These are phyloP conservation scores for Dothistroma pini DNA, from an alignment of 2,329 filamentous ascomycete genomes.

Conservation along the genomic window DNA sequence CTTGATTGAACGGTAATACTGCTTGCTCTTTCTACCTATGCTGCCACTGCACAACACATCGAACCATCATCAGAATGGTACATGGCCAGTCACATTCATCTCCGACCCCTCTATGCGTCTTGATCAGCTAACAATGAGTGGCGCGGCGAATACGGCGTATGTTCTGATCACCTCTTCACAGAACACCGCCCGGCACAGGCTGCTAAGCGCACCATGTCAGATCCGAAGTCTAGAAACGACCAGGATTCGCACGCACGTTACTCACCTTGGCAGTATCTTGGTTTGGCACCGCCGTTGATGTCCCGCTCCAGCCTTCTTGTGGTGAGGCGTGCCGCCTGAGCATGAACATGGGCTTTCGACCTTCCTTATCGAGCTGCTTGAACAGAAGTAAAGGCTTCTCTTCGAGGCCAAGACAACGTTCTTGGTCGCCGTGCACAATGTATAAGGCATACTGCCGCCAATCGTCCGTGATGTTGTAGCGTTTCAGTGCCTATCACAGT, in stretches of 20 bases:
- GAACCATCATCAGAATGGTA: neutral
- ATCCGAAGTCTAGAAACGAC: slow-evolving; percentile 6
- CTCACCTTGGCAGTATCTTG: slow-evolving; percentile 17
- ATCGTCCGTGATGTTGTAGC: slow-evolving; percentile 97
- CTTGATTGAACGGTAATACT: neutral
- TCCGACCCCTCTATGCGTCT: neutral
- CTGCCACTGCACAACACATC: neutral
- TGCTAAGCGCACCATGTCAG: slow-evolving; percentile 6
- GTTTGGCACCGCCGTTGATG: slow-evolving; percentile 10
- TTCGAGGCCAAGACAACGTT: slow-evolving; percentile 84
- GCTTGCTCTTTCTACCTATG: neutral
- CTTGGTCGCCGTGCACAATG: slow-evolving; percentile 98
- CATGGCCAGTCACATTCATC: neutral
- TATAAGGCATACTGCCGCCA: slow-evolving; percentile 98
- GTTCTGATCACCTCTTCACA: slow-evolving; percentile 2
- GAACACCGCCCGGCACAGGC: slow-evolving; percentile 6
- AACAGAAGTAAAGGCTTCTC: slow-evolving; percentile 95
- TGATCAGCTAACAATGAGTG: neutral
- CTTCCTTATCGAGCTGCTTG: slow-evolving; percentile 95
- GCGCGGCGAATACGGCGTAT: neutral
- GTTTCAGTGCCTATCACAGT: slow-evolving; percentile 67
- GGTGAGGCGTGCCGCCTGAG: slow-evolving; percentile 63
- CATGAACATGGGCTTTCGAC: slow-evolving; percentile 99
- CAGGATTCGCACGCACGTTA: neutral
- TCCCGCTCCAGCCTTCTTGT: slow-evolving; percentile 34